Evolutionary conservation across 2,329 filamentous ascomycete species (phyloP), one percentile per base, ranked within the genome.

Genomic region (Phyllosticta ampelicida): DNA sequence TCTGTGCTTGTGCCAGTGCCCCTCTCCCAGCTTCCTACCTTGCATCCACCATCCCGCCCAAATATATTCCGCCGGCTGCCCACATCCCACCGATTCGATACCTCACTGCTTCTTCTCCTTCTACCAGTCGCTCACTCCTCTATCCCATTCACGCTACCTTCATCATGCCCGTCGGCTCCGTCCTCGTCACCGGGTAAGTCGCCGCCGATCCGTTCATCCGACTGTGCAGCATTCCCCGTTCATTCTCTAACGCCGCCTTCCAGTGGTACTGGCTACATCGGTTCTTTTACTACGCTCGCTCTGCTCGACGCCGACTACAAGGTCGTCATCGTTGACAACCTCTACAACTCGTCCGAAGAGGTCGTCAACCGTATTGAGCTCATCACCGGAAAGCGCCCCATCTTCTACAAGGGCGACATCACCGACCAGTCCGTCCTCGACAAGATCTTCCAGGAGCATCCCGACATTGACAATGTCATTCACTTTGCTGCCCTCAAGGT

Each of bases 401-500:
- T 79, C 61, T 96, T 96, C 74, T 85, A 90, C 78, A 78, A 95
- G 73, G 78, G 85, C 70, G 94, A 99, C 75, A 83, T 99, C 68
- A 96, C 90, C 65, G 83, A 96, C 70, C 87, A 94, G 73, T 80
- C 81, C 62, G 87, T 80, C 11, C 81, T 99, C 60, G 89, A 96
- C 72, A 85, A 86, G 67, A 87, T 97, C 67, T 96, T 99, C 71
- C 79, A 83, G 62, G 87, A 87, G 70, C 87, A 97, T 75, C 90
- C 91, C 55, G 86, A 89, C 68, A 96, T 99, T 69, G 90, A 96
- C 81, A 96, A 89, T 71, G 94, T 97, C 64, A 97, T 99, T 68
- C 94, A 99, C 80, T 99, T 99, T 71, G 95, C 94, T 63, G 94
- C 94, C 21, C 82, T 99, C 65, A 99, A 99, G 87, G 89, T 87